A percentile compares a stretch with the other conserved stretches of the same genome.
These are phyloP conservation scores for Vickermania spadyakhi DNA, from an alignment of 208 protist species.

Conservation along the genomic window DNA sequence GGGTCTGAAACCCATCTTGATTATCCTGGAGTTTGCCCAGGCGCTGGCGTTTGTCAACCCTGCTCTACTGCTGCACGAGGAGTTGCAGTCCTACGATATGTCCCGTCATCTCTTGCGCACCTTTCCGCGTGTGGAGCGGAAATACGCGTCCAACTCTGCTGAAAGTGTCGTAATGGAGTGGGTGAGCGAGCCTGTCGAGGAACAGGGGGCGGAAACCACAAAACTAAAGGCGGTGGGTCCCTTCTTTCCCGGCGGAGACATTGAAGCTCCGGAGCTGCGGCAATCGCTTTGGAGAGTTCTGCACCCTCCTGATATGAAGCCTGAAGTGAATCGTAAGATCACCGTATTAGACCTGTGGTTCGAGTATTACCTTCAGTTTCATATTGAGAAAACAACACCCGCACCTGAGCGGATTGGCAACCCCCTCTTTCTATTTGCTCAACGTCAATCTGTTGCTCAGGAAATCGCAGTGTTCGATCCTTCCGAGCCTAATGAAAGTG, in stretches of 20 bases:
- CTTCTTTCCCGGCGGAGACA: slow-evolving; percentile 18
- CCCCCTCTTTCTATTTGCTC: slow-evolving; percentile 14
- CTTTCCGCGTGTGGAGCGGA: slow-evolving; percentile 8
- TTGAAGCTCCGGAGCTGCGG: slow-evolving; percentile 13
- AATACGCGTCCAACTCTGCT: slow-evolving; percentile 3
- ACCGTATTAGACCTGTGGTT: slow-evolving; percentile 64
- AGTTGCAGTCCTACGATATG: slow-evolving; percentile 19
- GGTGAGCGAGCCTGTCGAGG: background rate
- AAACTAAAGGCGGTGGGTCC: slow-evolving; percentile 11
- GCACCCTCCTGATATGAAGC: slow-evolving; percentile 9
- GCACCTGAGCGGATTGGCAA: slow-evolving; percentile 22
- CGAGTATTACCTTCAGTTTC: slow-evolving; percentile 48
- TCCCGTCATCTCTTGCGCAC: slow-evolving; percentile 27
- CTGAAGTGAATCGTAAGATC: slow-evolving; percentile 5
- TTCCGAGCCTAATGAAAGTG: background rate
- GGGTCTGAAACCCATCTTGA: slow-evolving; percentile 8
- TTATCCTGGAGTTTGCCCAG: slow-evolving; percentile 59
- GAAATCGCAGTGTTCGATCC: slow-evolving; percentile 22
- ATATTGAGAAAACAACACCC: slow-evolving; percentile 60
- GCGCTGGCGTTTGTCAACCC: slow-evolving; percentile 51
- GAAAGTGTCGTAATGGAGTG: slow-evolving; percentile 8
- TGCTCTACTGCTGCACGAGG: slow-evolving; percentile 19
- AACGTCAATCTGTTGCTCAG: slow-evolving; percentile 26
- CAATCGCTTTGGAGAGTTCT: slow-evolving; percentile 30
- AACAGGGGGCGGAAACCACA: background rate